Conservation (phyloP, 2,329 filamentous ascomycete genomes). For the Sarocladium kiliense region DNA sequence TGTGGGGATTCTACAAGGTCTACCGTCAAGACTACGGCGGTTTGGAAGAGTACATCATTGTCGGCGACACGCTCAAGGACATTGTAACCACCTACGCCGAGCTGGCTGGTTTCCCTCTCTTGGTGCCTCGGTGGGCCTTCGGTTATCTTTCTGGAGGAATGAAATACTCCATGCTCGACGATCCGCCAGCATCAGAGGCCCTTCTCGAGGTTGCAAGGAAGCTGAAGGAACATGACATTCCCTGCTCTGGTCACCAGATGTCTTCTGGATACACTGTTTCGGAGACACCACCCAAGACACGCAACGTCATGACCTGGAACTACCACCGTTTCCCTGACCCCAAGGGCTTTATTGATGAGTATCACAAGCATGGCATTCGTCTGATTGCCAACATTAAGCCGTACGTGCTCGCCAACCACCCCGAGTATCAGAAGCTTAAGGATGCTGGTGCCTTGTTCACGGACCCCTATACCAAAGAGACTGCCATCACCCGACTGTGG, state of each 20-base stretch:
- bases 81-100: constrained; percentile 62
- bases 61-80: constrained; percentile 61
- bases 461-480: constrained; percentile 45
- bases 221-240: constrained; percentile 60
- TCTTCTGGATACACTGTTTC: constrained; percentile 67
- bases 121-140: constrained; percentile 67
- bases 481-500: constrained; percentile 61
- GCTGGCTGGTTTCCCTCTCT: constrained; percentile 61
- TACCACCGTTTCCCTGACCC: constrained; percentile 64
- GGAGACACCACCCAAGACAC: constrained; percentile 60
- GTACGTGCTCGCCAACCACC: constrained; percentile 63
- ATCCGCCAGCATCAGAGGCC: constrained; percentile 49
- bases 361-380: constrained; percentile 59
- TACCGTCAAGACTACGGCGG: constrained; percentile 69
- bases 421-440: constrained; percentile 58
- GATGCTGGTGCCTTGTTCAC: constrained; percentile 57
- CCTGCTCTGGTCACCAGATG: constrained; percentile 68
- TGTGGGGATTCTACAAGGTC: constrained; percentile 72
- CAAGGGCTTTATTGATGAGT: constrained; percentile 55
- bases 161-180: constrained; percentile 47
- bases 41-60: constrained; percentile 64
- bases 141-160: constrained; percentile 65
- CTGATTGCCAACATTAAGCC: constrained; percentile 70
- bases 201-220: constrained; percentile 57
- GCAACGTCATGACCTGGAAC: constrained; percentile 68